phyloP scores from a whole-genome alignment of 176 grass and related monocot species.

The Elymus sibiricus region DNA sequence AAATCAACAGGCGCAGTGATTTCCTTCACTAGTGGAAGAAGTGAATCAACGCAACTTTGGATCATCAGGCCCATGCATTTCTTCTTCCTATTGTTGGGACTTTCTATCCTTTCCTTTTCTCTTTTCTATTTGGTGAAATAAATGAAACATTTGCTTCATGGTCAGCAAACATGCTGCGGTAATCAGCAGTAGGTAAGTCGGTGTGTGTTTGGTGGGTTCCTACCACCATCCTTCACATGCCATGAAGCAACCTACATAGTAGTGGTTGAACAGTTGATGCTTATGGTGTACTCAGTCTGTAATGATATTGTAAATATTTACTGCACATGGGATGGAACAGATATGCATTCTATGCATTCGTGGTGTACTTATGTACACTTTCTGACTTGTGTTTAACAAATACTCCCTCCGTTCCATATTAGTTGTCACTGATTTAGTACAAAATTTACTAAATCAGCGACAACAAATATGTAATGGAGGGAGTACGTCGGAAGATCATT shows the following conservation, averaged over 20 bases:
- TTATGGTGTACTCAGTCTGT: background rate
- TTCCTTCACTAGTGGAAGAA: constrained; percentile 82
- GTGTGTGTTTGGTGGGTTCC: background rate
- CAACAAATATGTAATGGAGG: too few species aligned
- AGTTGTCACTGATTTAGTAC: too few species aligned
- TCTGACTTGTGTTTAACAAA: background rate
- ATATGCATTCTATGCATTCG: background rate
- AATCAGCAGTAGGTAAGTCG: too few species aligned
- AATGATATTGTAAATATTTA: too few species aligned
- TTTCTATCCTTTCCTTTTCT: background rate
- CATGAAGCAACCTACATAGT: background rate
- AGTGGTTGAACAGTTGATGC: background rate
- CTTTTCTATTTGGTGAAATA: background rate
- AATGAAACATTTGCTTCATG: background rate
- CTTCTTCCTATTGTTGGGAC: background rate
- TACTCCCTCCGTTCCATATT: too few species aligned
- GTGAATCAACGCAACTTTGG: constrained; percentile 21
- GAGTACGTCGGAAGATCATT: too few species aligned
- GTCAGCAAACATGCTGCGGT: background rate
- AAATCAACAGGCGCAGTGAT: constrained; percentile 81
- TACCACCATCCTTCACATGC: too few species aligned
- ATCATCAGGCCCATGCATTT: background rate
- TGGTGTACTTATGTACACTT: background rate
- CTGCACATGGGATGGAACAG: background rate
- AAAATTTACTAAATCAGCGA: too few species aligned